A percentile compares a stretch with the other conserved stretches of the same genome.
Evolutionary conservation across 257 asterid genomes (phyloP).

Genomic region (Linderniella brevidens): DNA sequence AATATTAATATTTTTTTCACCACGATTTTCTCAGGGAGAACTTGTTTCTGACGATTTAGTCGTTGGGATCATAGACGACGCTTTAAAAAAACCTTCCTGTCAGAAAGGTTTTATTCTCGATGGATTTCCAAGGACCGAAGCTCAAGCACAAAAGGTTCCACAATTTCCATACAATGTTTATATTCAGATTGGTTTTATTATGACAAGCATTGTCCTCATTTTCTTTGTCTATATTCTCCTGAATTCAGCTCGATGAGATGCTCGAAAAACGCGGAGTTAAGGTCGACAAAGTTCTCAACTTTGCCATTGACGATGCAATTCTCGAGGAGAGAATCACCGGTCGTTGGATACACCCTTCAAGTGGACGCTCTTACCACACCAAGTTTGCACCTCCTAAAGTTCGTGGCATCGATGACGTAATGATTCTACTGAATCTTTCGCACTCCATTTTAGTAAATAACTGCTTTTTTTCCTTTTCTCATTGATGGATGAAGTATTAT

Average conservation of each 20-base stretch:
- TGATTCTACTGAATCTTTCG: background rate
- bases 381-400: constrained; percentile 76
- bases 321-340: constrained; percentile 92
- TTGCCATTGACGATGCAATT: constrained; percentile 86
- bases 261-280: constrained; percentile 66
- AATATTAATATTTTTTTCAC: constrained; percentile 8
- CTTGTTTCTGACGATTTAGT: constrained; percentile 94
- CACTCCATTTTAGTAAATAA: background rate
- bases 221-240: constrained; percentile 2
- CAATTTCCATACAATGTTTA: constrained; percentile 4
- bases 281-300: constrained; percentile 83
- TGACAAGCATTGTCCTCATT: constrained; percentile 5
- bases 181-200: background rate
- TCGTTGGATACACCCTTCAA: constrained; percentile 94
- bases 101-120: constrained; percentile 95
- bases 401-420: constrained; percentile 73
- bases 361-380: constrained; percentile 76
- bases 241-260: constrained; percentile 83
- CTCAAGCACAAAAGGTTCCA: constrained; percentile 78
- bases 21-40: constrained; percentile 40
- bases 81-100: constrained; percentile 80
- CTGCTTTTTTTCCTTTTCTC: too few species aligned
- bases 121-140: constrained; percentile 93
- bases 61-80: constrained; percentile 82
- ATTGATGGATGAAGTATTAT: too few species aligned